These are phyloP conservation scores for Jackrogersella multiformis DNA, from an alignment of 495 filamentous ascomycete genomes.

Conservation along the genomic window DNA sequence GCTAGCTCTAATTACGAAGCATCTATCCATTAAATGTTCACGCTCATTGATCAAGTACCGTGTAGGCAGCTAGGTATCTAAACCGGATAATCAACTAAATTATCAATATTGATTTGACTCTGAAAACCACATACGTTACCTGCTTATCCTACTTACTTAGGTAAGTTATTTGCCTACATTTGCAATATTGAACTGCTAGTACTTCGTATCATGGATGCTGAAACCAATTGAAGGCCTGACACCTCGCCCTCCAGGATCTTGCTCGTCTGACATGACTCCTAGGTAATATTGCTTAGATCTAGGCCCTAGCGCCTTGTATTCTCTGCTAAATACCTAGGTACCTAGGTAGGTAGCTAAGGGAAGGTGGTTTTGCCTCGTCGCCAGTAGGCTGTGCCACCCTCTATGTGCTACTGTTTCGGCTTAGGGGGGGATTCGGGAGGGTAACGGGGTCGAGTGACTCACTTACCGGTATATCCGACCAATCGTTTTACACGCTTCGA, in stretches of 20 bases:
- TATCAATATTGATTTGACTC: background rate
- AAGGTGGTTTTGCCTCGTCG: constrained; percentile 21
- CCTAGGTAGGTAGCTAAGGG: background rate
- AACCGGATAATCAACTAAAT: background rate
- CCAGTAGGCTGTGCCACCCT: constrained; percentile 26
- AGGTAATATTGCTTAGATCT: constrained; percentile 10
- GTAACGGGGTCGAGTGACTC: constrained; percentile 34
- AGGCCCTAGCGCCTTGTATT: constrained; percentile 7
- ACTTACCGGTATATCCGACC: constrained; percentile 14
- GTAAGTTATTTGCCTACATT: too few relatives aligned
- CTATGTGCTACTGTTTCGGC: background rate
- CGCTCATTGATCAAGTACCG: background rate
- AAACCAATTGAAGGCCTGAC: background rate
- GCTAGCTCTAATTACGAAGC: background rate
- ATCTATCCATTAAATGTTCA: background rate
- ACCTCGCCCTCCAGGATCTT: background rate
- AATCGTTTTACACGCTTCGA: constrained; percentile 40
- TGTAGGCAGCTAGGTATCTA: background rate
- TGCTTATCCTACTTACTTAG: background rate
- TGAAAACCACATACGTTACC: too few relatives aligned
- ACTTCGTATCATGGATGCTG: too few relatives aligned
- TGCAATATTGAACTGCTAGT: too few relatives aligned
- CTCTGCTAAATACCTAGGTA: too few relatives aligned
- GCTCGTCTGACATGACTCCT: constrained; percentile 27
- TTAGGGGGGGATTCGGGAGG: constrained; percentile 1